Evolutionary conservation across 345 rosid genomes (phyloP), one percentile per base, ranked within the genome.

Genomic region (Cochlearia excelsa): DNA sequence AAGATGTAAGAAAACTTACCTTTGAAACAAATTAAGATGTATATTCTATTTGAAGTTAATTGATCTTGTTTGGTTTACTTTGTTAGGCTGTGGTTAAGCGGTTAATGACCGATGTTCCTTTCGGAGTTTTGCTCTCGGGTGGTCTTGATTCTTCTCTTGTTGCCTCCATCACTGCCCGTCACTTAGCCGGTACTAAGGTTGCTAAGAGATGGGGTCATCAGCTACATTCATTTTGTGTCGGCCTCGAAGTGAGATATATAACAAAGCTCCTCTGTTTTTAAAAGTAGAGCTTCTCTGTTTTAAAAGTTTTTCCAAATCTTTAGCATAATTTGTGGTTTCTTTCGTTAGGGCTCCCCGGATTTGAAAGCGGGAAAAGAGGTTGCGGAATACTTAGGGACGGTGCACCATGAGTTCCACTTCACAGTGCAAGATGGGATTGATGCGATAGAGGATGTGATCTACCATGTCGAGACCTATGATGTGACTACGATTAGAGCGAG

Each of bases 101-200:
- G 79, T 75, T 92, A 40, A 88, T 92, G 98, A 84, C 84, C 52
- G 97, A 92, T 62, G 97, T 88, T 37, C 97, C 98, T 8, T 88
- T 88, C 2, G 97, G 95, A 63, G 98, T 92, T 57, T 72, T 92
- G 49, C 82, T 92, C 23, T 92, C 98, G 6, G 98, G 98, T 30
- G 98, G 98, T 7, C 81, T 92, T 39, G 98, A 92, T 76, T 92
- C 96, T 41, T 92, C 98, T 0, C 66, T 92, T 54, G 98, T 92
- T 44, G 95, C 98, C 28, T 67, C 98, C 1, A 75, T 92, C 58
- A 84, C 95, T 7, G 82, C 87, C 2, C 88, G 98, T n/a, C 75
- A 92, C 69, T 74, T 92, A 72, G 82, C 84, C 0, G 82, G 82
- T 30, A 79, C 93, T 27, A 77, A 79, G 57, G 93, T 82, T 34